Evolutionary conservation across 495 filamentous ascomycete genomes (phyloP), one percentile per base, ranked within the genome.

Genomic region (Lophiotrema nucula): DNA sequence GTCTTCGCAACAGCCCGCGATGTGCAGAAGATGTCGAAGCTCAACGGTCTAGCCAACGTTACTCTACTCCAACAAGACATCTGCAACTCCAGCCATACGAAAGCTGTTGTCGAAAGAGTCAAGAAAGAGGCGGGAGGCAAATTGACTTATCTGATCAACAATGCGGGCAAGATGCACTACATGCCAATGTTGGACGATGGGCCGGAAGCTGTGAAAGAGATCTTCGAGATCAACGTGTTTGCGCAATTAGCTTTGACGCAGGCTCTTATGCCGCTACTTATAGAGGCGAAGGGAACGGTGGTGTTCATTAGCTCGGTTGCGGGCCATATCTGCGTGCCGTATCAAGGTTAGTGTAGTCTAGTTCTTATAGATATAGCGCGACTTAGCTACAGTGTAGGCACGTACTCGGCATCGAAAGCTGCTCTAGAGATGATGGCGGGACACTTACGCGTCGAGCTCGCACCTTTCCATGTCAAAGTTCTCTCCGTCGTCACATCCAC

Each of bases 131-230:
- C 31, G 54, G 31, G 44, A 31, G 47, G 54, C 16, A 59, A 4
- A 16, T 69, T 78, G 8, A 72, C 77, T 48, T 56, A 66, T 23
- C 68, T 81, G 0, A 68, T 79, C 52, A 77, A 73, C 60, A 79
- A 77, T 56, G 76, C 77, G 18, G 73, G 72, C 22, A 58, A 53
- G 12, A 66, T 49, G 18, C 58, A 45, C 35, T 53, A 65, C 6
- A 60, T 71, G 49, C 76, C 76, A 3, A 38, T 72, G 0, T 47
- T 74, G 6, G 73, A 80, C 47, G 42, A 64, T 8, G 60, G 69
- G 8, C 50, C 77, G n/a, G 64, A 60, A 10, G 66, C 67, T 13
- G 73, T 71, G 6, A 73, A 67, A 41, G 53, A 62, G 12, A 1
- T 62, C 13, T 63, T 50, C 26, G 45, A 63, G 1, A 35, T 31